Base-by-base conservation (phyloP, 495 filamentous ascomycete genomes). In the Oleoguttula mirabilis region DNA sequence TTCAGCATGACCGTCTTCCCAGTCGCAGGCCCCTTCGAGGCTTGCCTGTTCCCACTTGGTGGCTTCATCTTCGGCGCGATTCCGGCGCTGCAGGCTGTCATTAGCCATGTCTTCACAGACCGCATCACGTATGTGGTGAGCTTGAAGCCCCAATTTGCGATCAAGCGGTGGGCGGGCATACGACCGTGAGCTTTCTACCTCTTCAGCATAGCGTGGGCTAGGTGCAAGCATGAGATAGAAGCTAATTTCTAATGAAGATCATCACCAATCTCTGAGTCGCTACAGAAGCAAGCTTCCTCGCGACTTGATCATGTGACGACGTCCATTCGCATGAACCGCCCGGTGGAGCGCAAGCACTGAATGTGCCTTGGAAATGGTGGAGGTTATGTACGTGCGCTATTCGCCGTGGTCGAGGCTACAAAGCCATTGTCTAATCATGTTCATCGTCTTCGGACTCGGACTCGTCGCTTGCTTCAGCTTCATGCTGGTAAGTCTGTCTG, bases 41-140 rank as follows among this genome's bases (percentile, higher is more conserved):
- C 73, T 27, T 41, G 75, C 41, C 68, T 72, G 59, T 72, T 75
- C 32, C 74, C 73, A 1, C 54, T 80, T 11, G 73, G 74, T 10
- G 77, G 75, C 19, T 72, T 72, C 1, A 42, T 79, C 3, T 81
- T 71, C 46, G 78, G 77, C 16, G 66, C 72, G 3, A 67, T 81
- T 7, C 77, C 77, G 0, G 70, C 70, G 8, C 61, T 71, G 3
- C 72, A 80, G 23, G 78, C 78, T 0, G 72, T 77, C 32, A 55
- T 81, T 36, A 70, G 64, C 42, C 77, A 82, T 52, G 76, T 82
- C 54, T 80, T 73, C 67, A 80, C 76, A 0, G 57, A 78, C 24
- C 65, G 75, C 38, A 46, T 82, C 43, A 73, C 76, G 15, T 82
- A 81, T 59, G 67, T 70, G 3, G 76, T 81, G 43, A 79, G 73